These are phyloP conservation scores for Triadica sebifera DNA, from an alignment of 345 rosid genomes.

Conservation along the genomic window DNA sequence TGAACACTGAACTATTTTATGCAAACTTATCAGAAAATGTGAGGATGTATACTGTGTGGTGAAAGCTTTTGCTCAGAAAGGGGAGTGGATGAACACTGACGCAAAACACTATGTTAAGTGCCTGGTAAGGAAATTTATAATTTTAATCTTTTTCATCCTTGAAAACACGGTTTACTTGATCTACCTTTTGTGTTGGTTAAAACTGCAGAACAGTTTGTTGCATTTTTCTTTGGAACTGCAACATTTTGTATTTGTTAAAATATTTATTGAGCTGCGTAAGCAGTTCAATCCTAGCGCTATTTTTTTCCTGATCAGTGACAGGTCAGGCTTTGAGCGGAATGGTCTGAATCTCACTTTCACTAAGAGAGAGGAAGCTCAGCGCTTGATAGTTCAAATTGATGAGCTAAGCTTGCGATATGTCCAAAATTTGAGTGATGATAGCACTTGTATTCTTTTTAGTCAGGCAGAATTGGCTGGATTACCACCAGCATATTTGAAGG, in stretches of 20 bases:
- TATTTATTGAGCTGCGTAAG: constrained; percentile 12
- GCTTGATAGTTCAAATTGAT: constrained; percentile 65
- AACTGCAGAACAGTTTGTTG: background rate
- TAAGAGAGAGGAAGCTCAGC: constrained; percentile 76
- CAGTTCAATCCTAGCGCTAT: constrained; percentile 36
- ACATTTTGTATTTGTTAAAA: background rate
- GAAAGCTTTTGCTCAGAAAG: constrained; percentile 61
- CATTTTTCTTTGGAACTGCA: background rate
- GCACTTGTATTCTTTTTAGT: constrained; percentile 54
- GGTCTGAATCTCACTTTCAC: constrained; percentile 79
- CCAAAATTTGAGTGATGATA: constrained; percentile 70
- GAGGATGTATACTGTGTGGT: constrained; percentile 78
- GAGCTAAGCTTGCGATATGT: constrained; percentile 68
- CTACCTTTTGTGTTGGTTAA: background rate
- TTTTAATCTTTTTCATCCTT: constrained; percentile 3
- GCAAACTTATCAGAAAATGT: constrained; percentile 64
- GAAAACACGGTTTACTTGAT: constrained; percentile 1
- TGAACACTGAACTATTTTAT: constrained; percentile 30
- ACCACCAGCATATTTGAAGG: constrained; percentile 77
- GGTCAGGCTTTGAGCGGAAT: constrained; percentile 85
- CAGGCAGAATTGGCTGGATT: constrained; percentile 75
- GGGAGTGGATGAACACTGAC: constrained; percentile 56
- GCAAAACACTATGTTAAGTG: constrained; percentile 55
- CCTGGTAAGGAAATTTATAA: constrained; percentile 66
- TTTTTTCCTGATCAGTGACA: constrained; percentile 75